Conservation (phyloP, 495 filamentous ascomycete species). For the Podospora conica region DNA sequence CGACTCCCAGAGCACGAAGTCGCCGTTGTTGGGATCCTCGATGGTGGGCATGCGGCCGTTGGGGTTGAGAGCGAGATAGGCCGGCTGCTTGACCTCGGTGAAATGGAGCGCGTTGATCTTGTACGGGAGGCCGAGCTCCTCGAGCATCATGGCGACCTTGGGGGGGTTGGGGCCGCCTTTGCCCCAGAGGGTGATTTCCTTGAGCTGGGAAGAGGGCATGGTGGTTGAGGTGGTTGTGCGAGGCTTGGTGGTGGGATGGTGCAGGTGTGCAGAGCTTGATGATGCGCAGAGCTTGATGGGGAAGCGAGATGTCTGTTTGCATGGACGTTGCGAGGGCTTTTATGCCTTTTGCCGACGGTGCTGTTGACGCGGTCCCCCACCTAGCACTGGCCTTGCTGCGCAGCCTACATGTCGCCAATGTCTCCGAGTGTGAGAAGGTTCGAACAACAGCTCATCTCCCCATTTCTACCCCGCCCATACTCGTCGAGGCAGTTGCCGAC, state of each 20-base stretch:
- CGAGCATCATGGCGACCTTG: conserved; percentile 58
- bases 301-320: neutral
- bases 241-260: neutral
- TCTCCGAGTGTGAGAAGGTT: neutral
- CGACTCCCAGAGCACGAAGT: conserved; percentile 62
- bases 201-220: conserved; percentile 14
- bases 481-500: neutral
- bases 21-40: conserved; percentile 66
- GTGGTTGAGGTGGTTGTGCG: neutral
- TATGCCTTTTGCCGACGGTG: neutral
- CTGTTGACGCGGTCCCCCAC: neutral
- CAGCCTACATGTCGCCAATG: neutral
- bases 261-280: neutral
- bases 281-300: neutral
- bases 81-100: conserved; percentile 50
- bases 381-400: neutral
- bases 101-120: conserved; percentile 36
- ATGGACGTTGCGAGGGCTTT: neutral
- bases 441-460: neutral
- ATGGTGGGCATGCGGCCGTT: conserved; percentile 64
- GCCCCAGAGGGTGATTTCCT: conserved; percentile 36
- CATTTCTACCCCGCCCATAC: neutral
- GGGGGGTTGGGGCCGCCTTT: conserved; percentile 36
- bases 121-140: conserved; percentile 58
- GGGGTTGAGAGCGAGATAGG: conserved; percentile 56